phyloP scores from a whole-genome alignment of 2,329 filamentous ascomycete genomes.

The Rutstroemia sp. region DNA sequence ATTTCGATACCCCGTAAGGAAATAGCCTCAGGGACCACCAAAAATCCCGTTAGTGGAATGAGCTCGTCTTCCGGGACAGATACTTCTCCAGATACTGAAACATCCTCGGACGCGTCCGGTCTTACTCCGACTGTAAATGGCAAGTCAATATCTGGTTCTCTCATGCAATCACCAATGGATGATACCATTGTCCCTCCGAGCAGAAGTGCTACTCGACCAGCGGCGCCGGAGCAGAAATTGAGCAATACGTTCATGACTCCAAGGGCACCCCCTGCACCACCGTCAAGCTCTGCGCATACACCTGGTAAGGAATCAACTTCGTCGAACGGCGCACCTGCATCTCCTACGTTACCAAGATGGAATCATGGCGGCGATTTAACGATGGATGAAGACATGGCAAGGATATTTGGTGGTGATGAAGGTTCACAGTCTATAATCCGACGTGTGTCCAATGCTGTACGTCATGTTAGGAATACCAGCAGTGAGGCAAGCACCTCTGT shows the following conservation, averaged over 20 bases:
- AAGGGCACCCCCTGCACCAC: conserved; percentile 28
- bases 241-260: conserved; percentile 30
- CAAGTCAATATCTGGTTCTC: conserved; percentile 27
- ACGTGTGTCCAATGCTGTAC: conserved; percentile 86
- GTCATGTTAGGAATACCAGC: conserved; percentile 75
- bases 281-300: conserved; percentile 10
- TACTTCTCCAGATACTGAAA: conserved; percentile 27
- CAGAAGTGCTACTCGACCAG: conserved; percentile 28
- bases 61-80: conserved; percentile 25
- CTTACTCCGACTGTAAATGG: conserved; percentile 27
- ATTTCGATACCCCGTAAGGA: conserved; percentile 57
- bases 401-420: conserved; percentile 73
- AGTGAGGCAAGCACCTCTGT: conserved; percentile 52
- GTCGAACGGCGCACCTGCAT: conserved; percentile 33
- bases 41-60: conserved; percentile 21
- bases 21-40: conserved; percentile 28
- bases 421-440: conserved; percentile 73
- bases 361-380: conserved; percentile 82
- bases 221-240: conserved; percentile 35
- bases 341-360: conserved; percentile 64
- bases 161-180: conserved; percentile 19
- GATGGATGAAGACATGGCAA: conserved; percentile 91
- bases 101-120: conserved; percentile 27
- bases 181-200: conserved; percentile 23
- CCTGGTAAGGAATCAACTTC: conserved; percentile 39